phyloP scores from a whole-genome alignment of 2,329 filamentous ascomycete genomes.

The Xylaria multiplex region DNA sequence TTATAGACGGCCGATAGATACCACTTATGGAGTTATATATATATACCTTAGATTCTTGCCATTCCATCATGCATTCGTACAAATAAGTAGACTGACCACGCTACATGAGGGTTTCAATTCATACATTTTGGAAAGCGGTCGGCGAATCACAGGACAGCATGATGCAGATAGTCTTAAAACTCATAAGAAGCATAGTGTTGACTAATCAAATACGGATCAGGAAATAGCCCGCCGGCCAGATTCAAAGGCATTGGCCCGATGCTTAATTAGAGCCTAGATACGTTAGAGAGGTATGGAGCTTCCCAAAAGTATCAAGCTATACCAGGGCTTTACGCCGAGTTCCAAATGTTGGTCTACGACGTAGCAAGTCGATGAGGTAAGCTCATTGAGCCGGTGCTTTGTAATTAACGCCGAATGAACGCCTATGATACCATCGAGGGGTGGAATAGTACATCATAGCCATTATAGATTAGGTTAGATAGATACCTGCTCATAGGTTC shows the following conservation, averaged over 20 bases:
- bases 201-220: conserved; percentile 8
- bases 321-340: too few relatives aligned
- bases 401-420: conserved; percentile 22
- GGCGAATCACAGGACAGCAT: too few relatives aligned
- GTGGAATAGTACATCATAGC: neutral
- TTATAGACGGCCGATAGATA: conserved; percentile 49
- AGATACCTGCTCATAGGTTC: neutral
- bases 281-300: neutral
- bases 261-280: neutral
- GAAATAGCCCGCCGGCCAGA: neutral
- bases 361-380: too few relatives aligned
- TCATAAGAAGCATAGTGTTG: neutral
- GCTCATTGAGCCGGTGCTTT: conserved; percentile 11
- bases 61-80: neutral
- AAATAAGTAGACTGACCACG: neutral
- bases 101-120: neutral
- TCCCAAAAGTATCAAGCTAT: neutral
- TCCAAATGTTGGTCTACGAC: too few relatives aligned
- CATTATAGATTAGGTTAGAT: neutral
- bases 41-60: conserved; percentile 17
- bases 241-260: neutral
- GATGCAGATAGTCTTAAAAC: too few relatives aligned
- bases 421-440: neutral
- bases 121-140: neutral
- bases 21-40: conserved; percentile 43